phyloP scores from a whole-genome alignment of 371 early-diverging fungal species.

The Parasitella parasitica region DNA sequence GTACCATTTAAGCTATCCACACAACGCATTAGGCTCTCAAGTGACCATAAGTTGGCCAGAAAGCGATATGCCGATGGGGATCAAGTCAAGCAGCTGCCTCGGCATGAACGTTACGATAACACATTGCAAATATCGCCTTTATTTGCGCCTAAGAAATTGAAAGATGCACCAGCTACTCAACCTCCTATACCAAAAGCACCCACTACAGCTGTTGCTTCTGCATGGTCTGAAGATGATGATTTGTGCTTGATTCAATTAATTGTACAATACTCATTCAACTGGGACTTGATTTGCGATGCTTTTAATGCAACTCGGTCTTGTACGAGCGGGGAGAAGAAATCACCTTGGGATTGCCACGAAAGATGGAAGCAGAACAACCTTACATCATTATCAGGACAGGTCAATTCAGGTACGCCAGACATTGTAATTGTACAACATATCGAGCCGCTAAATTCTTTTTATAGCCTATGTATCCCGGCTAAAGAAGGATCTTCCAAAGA shows the following conservation, averaged over 20 bases:
- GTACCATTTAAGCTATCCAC: slow-evolving; percentile 45
- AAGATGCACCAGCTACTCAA: slow-evolving; percentile 46
- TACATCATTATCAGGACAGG: slow-evolving; percentile 47
- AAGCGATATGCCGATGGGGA: slow-evolving; percentile 23
- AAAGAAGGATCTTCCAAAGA: slow-evolving; percentile 4
- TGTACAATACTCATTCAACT: slow-evolving; percentile 64
- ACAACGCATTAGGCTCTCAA: slow-evolving; percentile 38
- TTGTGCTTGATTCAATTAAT: slow-evolving; percentile 58
- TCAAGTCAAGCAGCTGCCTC: slow-evolving; percentile 16
- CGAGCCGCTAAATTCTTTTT: neutral
- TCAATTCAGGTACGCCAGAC: slow-evolving; percentile 44
- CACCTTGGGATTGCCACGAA: slow-evolving; percentile 69
- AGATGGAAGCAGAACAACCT: slow-evolving; percentile 52
- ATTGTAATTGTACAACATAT: no score
- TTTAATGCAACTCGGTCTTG: slow-evolving; percentile 56
- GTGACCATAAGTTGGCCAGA: neutral
- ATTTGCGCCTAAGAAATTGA: slow-evolving; percentile 52
- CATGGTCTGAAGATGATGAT: slow-evolving; percentile 75
- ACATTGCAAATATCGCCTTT: slow-evolving; percentile 22
- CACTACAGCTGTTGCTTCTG: slow-evolving; percentile 15
- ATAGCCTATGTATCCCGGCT: slow-evolving; percentile 26
- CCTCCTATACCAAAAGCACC: slow-evolving; percentile 28
- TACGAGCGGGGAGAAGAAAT: slow-evolving; percentile 53
- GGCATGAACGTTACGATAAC: slow-evolving; percentile 19
- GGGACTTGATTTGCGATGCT: slow-evolving; percentile 65